phyloP scores from a whole-genome alignment of 73 alveolate species.

The Effrenium voratum region DNA sequence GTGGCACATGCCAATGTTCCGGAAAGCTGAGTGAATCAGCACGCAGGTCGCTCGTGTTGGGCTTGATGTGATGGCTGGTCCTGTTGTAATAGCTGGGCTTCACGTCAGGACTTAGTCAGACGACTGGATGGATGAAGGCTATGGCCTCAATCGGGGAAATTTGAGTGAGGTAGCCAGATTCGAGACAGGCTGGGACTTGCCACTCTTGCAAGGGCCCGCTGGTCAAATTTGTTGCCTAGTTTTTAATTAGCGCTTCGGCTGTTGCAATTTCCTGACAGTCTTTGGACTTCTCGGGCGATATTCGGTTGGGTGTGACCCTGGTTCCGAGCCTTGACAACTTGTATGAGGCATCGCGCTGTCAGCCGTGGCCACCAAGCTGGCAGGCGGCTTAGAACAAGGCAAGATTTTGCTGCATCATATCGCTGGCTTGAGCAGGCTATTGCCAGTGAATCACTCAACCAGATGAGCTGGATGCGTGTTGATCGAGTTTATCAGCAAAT shows the following conservation, averaged over 20 bases:
- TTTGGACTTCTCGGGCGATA: too few relatives aligned
- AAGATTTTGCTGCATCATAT: neutral
- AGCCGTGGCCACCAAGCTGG: conserved; percentile 48
- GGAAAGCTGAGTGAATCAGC: too few relatives aligned
- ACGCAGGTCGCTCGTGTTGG: too few relatives aligned
- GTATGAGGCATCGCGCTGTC: conserved; percentile 49
- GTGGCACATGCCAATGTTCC: too few relatives aligned
- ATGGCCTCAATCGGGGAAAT: neutral
- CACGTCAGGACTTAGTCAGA: too few relatives aligned
- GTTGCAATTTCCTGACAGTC: too few relatives aligned
- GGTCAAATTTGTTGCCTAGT: too few relatives aligned
- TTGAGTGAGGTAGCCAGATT: neutral
- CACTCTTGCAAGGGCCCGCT: too few relatives aligned
- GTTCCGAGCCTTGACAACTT: neutral
- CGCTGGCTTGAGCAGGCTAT: neutral
- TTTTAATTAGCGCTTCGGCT: too few relatives aligned
- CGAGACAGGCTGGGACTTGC: neutral
- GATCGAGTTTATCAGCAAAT: neutral
- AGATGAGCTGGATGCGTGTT: neutral
- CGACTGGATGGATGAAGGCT: conserved; percentile 7
- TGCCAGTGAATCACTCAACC: neutral
- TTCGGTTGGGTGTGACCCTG: too few relatives aligned
- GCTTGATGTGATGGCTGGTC: too few relatives aligned
- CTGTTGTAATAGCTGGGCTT: too few relatives aligned
- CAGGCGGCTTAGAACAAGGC: neutral